phyloP scores from a whole-genome alignment of 2,329 filamentous ascomycete species.

The Phyllachora maydis region DNA sequence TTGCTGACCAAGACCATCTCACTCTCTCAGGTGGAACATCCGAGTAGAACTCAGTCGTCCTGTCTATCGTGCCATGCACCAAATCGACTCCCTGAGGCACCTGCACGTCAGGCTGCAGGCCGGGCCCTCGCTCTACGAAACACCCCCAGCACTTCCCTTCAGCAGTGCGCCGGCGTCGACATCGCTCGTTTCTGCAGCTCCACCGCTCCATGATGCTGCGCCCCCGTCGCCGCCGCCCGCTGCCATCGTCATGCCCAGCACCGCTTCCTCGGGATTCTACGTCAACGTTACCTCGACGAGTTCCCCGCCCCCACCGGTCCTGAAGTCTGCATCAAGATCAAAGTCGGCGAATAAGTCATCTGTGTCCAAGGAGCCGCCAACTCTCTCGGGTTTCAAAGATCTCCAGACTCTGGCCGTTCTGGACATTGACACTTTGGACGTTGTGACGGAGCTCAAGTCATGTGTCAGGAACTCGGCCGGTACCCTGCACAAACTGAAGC shows the following conservation, averaged over 20 bases:
- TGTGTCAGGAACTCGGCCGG: conserved; percentile 33
- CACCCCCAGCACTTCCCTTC: conserved; percentile 23
- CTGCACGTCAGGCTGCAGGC: conserved; percentile 37
- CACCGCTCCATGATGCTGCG: conserved; percentile 2
- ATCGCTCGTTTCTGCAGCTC: conserved; percentile 4
- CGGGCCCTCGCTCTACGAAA: conserved; percentile 31
- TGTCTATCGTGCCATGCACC: conserved; percentile 34
- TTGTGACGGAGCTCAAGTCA: conserved; percentile 30
- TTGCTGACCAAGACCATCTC: conserved; percentile 2
- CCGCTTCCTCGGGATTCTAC: conserved; percentile 8
- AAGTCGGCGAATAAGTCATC: conserved; percentile 12
- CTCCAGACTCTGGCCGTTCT: conserved; percentile 31
- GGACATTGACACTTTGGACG: conserved; percentile 37
- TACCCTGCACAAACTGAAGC: conserved; percentile 29
- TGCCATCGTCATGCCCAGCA: too few species aligned
- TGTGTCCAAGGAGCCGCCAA: conserved; percentile 20
- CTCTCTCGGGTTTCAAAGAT: conserved; percentile 33
- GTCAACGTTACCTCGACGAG: conserved; percentile 8
- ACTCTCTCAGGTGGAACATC: conserved; percentile 33
- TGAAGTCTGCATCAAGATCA: conserved; percentile 14
- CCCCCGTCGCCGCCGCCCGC: conserved; percentile 4
- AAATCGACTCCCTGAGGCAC: conserved; percentile 26
- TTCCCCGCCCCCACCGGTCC: conserved; percentile 12
- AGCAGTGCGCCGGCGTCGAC: conserved; percentile 4
- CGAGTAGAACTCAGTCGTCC: conserved; percentile 38